Conservation (phyloP, 2,329 filamentous ascomycete species). For the Penicillium brevicompactum region DNA sequence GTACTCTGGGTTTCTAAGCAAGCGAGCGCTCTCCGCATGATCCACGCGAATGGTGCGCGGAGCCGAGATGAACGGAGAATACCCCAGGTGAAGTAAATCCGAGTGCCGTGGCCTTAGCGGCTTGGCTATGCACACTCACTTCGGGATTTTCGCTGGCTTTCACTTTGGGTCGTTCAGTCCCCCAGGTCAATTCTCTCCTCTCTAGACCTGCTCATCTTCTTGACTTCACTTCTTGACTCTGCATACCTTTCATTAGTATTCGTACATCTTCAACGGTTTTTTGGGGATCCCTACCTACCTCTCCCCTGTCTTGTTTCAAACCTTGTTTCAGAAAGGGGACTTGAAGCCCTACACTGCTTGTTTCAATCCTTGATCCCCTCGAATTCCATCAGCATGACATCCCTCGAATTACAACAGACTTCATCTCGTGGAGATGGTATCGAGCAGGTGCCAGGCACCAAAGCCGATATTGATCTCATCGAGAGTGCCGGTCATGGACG, state of each 20-base stretch:
- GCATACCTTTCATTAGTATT: background rate
- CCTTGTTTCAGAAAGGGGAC: background rate
- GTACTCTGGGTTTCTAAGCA: background rate
- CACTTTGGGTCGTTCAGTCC: background rate
- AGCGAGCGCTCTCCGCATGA: constrained; percentile 24
- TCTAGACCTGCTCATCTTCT: constrained; percentile 1
- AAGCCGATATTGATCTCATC: constrained; percentile 31
- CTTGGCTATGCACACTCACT: constrained; percentile 14
- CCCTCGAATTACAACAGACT: constrained; percentile 30
- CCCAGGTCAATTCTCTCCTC: background rate
- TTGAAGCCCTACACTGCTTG: background rate
- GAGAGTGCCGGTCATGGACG: constrained; percentile 32
- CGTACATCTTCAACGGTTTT: no score
- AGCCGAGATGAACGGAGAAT: constrained; percentile 19
- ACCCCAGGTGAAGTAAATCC: constrained; percentile 3
- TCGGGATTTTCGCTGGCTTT: background rate
- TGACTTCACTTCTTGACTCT: background rate
- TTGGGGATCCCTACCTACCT: no score
- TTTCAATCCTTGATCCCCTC: background rate
- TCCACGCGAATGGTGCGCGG: constrained; percentile 15
- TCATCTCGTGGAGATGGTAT: constrained; percentile 20
- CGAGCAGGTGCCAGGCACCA: constrained; percentile 15
- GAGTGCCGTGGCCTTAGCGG: background rate
- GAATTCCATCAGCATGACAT: constrained; percentile 21
- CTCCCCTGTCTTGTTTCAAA: background rate